These are phyloP conservation scores for Populus davidiana DNA, from an alignment of 345 rosid species.

Conservation along the genomic window DNA sequence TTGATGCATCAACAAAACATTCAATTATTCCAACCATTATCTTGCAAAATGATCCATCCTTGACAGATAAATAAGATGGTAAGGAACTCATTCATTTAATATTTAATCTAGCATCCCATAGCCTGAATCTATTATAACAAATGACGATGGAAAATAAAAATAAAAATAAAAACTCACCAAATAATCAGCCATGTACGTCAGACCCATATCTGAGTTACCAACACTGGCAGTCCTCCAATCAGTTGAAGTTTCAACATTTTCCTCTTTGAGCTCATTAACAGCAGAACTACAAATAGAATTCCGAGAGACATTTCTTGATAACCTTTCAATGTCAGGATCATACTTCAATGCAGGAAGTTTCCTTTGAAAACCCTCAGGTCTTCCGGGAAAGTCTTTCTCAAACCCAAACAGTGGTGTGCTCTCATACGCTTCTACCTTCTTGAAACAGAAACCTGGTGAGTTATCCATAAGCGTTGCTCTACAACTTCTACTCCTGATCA, in stretches of 20 bases:
- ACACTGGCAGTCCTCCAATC: constrained; percentile 16
- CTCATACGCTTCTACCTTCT: constrained; percentile 31
- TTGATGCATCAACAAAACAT: not conserved
- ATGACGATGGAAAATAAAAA: not conserved
- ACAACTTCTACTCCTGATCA: constrained; percentile 69
- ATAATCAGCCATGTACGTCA: constrained; percentile 17
- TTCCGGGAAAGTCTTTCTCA: constrained; percentile 37
- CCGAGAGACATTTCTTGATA: constrained; percentile 40
- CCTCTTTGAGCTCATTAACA: constrained; percentile 36
- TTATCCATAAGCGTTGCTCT: constrained; percentile 41
- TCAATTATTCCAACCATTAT: not conserved
- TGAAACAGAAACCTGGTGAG: constrained; percentile 28
- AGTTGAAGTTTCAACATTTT: constrained; percentile 24
- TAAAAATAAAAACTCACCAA: constrained; percentile 12
- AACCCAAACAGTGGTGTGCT: constrained; percentile 36
- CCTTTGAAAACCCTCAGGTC: constrained; percentile 36
- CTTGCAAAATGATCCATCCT: not conserved
- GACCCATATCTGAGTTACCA: constrained; percentile 14
- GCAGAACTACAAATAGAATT: constrained; percentile 26
- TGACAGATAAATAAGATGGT: not conserved
- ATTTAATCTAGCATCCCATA: not conserved
- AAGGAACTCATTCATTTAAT: not conserved
- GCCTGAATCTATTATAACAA: not conserved
- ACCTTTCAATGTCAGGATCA: constrained; percentile 17
- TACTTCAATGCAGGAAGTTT: constrained; percentile 28